Base-by-base conservation (phyloP, 1,284 basidiomycete species). In the Macrocystidia cucumis region DNA sequence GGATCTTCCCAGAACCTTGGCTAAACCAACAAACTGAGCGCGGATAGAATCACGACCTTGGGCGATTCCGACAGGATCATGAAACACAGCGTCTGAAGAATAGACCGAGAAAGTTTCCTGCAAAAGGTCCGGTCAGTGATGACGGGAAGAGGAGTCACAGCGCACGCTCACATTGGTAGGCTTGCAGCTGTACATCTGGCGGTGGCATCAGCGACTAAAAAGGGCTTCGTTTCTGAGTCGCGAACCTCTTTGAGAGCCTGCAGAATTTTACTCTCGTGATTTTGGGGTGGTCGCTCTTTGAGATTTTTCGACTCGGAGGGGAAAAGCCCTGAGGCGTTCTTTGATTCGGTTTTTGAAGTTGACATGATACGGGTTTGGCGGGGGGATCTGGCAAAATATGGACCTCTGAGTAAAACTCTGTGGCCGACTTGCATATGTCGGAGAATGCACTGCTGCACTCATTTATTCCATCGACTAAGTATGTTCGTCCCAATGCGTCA, bases 21-120 rank as follows among this genome's bases (percentile, higher is more conserved):
- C 59, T 2, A 72, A 53, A 3, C 56, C 69, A 19, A 69, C 55
- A 48, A 72, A 72, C 40, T 72, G 70, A 1, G 61, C 56, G 17
- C 60, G 57, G 29, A 72, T 67, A 7, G 63, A 57, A 19, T 54
- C 52, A 9, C 55, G 39, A 5, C 69, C 70, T 34, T 63, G 49
- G 5, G 68, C 65, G 36, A 69, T 65, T 14, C 69, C 69, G 33
- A 71, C 48, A n/a, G 67, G 68, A 44, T 71, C 68, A 37, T 67
- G 64, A 44, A 72, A 72, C 30, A 65, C 50, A 1, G 66, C 67
- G 22, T 69, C 52, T 14, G 51, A 38, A 5, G 64, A 41, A 37
- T 72, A 73, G 4, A 69, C 59, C 32, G 57, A 53, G 43, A 71
- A 73, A 1, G 68, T 62, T 12, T 38, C 54, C 69, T 72, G 37